These are phyloP conservation scores for Arabis alpina DNA, from an alignment of 345 rosid species.

Conservation along the genomic window DNA sequence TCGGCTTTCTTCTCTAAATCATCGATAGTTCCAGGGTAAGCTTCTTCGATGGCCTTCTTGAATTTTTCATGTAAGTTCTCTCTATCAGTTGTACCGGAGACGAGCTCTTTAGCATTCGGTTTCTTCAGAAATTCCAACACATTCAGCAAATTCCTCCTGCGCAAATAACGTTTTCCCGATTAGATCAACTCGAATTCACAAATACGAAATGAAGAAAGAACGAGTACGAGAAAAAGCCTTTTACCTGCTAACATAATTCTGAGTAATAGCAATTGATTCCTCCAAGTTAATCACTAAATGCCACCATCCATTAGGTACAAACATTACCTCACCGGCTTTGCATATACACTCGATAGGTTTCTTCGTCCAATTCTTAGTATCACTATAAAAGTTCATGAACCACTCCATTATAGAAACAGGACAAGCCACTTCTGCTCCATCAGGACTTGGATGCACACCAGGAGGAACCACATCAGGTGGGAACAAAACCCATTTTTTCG, in stretches of 20 bases:
- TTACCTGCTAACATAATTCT: slow-evolving; percentile 95
- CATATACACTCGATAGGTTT: slow-evolving; percentile 89
- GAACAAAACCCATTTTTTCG: slow-evolving; percentile 94
- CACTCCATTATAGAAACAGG: slow-evolving; percentile 97
- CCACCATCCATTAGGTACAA: slow-evolving; percentile 99
- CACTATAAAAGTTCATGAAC: slow-evolving; percentile 96
- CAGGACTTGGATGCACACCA: slow-evolving; percentile 94
- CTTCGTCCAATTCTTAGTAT: slow-evolving; percentile 75
- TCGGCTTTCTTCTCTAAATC: slow-evolving; percentile 60
- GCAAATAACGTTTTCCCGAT: slow-evolving; percentile 12
- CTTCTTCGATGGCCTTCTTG: slow-evolving; percentile 64
- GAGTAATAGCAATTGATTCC: slow-evolving; percentile 93
- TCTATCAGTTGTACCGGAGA: slow-evolving; percentile 87
- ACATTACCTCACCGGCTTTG: slow-evolving; percentile 92
- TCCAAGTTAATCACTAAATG: slow-evolving; percentile 95
- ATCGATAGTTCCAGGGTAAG: slow-evolving; percentile 65
- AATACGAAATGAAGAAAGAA: slow-evolving; percentile 23
- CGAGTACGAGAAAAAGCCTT: neutral
- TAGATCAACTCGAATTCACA: slow-evolving; percentile 24
- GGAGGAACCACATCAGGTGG: slow-evolving; percentile 96
- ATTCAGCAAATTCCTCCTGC: slow-evolving; percentile 87
- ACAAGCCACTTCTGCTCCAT: slow-evolving; percentile 97
- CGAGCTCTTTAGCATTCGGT: slow-evolving; percentile 82
- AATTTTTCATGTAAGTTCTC: slow-evolving; percentile 79
- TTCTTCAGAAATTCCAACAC: slow-evolving; percentile 84